A percentile compares a stretch with the other conserved stretches of the same genome.
phyloP scores from a whole-genome alignment of 2,329 filamentous ascomycete genomes.

The Scytalidium lignicola region DNA sequence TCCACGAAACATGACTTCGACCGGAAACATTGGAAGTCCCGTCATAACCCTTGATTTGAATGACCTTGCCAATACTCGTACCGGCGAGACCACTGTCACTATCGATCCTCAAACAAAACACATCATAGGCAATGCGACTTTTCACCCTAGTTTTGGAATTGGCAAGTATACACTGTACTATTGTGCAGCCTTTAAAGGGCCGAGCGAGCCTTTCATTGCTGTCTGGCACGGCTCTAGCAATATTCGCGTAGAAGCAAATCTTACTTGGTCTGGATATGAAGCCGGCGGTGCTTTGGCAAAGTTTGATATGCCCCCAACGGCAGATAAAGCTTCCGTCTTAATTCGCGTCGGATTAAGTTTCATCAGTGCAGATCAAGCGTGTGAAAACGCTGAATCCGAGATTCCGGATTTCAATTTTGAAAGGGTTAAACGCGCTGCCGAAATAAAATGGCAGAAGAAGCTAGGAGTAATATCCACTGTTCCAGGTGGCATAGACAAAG shows the following conservation, averaged over 20 bases:
- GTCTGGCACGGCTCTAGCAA: slow-evolving; percentile 45
- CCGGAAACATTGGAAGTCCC: slow-evolving; percentile 34
- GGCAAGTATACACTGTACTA: slow-evolving; percentile 55
- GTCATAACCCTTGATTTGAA: slow-evolving; percentile 59
- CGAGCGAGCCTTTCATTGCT: slow-evolving; percentile 51
- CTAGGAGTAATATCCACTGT: slow-evolving; percentile 50
- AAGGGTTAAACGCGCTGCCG: slow-evolving; percentile 42
- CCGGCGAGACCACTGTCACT: slow-evolving; percentile 44
- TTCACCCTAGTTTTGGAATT: slow-evolving; percentile 57
- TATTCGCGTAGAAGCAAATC: slow-evolving; percentile 39
- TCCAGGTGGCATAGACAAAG: slow-evolving; percentile 43
- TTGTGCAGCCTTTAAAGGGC: slow-evolving; percentile 59
- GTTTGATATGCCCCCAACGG: slow-evolving; percentile 42
- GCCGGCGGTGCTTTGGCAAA: slow-evolving; percentile 57
- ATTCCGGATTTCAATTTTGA: slow-evolving; percentile 61
- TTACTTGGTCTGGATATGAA: slow-evolving; percentile 45
- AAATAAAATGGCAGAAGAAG: slow-evolving; percentile 54
- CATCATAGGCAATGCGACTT: slow-evolving; percentile 53
- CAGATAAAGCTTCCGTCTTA: slow-evolving; percentile 41
- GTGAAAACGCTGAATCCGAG: slow-evolving; percentile 58
- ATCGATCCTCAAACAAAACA: slow-evolving; percentile 50
- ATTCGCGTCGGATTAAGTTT: slow-evolving; percentile 64
- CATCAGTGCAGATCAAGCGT: slow-evolving; percentile 59
- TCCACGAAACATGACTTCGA: slow-evolving; percentile 28
- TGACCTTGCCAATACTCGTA: slow-evolving; percentile 54